Evolutionary conservation across 2,329 filamentous ascomycete species (phyloP).

Genomic region (Ophiostoma sp.): DNA sequence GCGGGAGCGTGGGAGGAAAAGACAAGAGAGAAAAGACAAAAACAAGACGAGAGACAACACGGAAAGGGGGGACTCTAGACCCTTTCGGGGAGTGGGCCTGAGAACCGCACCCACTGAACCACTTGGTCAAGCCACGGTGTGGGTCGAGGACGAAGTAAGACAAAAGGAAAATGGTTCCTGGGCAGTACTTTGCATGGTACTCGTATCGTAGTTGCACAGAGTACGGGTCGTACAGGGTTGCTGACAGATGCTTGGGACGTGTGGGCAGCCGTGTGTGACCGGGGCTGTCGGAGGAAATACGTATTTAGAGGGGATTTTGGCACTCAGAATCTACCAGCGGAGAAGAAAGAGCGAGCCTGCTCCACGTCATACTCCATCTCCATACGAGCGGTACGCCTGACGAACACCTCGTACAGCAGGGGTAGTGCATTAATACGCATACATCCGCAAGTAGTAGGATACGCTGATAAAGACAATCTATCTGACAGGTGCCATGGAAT

Average conservation of each 20-base stretch:
- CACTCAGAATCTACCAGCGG: not conserved
- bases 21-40: not conserved
- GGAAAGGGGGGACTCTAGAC: constrained; percentile 3
- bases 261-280: not conserved
- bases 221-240: not conserved
- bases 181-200: not conserved
- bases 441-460: no score
- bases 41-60: not conserved
- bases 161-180: not conserved
- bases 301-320: not conserved
- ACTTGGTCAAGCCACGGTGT: not conserved
- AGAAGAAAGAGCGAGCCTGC: not conserved
- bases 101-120: not conserved
- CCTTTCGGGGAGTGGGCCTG: not conserved
- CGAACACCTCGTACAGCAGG: not conserved
- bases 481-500: no score
- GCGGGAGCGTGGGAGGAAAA: not conserved
- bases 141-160: not conserved
- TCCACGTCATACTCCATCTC: not conserved
- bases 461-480: no score
- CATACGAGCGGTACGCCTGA: no score
- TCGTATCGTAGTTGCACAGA: not conserved
- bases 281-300: not conserved
- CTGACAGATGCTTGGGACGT: not conserved
- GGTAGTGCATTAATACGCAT: not conserved